Evolutionary conservation across 164 flowering plant species (phyloP).

Genomic region (Vitis amurensis): DNA sequence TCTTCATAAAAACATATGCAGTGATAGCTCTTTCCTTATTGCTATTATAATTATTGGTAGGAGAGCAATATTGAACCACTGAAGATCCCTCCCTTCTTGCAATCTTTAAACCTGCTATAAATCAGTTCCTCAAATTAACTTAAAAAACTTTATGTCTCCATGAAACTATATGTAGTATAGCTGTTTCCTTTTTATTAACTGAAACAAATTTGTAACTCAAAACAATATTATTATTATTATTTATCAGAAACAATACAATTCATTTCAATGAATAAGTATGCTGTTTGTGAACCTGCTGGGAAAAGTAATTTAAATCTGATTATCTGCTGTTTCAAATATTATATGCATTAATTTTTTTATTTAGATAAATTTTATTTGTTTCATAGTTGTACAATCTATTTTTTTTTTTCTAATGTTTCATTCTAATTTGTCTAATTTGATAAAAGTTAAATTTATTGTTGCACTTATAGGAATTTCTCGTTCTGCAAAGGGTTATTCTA

Average conservation of each 20-base stretch:
- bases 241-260: no score
- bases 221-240: no score
- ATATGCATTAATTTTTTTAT: background rate
- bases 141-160: background rate
- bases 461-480: conserved; percentile 76
- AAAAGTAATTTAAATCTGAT: background rate
- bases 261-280: no score
- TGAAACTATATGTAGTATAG: background rate
- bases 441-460: conserved; percentile 1
- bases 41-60: no score
- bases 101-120: background rate
- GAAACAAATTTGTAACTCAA: no score
- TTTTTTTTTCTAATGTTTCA: background rate
- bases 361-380: background rate
- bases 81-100: background rate
- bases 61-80: no score
- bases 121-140: background rate
- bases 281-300: background rate
- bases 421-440: background rate
- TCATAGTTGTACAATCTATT: background rate
- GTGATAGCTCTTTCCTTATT: no score
- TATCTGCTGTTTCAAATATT: background rate
- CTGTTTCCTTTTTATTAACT: background rate
- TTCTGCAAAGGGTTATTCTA: conserved; percentile 91
- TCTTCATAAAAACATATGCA: no score